Percentiles rank a stretch among this genome's conserved stretches.
Conservation (phyloP, 2,329 filamentous ascomycete genomes). For the Verticillium albo-atrum region DNA sequence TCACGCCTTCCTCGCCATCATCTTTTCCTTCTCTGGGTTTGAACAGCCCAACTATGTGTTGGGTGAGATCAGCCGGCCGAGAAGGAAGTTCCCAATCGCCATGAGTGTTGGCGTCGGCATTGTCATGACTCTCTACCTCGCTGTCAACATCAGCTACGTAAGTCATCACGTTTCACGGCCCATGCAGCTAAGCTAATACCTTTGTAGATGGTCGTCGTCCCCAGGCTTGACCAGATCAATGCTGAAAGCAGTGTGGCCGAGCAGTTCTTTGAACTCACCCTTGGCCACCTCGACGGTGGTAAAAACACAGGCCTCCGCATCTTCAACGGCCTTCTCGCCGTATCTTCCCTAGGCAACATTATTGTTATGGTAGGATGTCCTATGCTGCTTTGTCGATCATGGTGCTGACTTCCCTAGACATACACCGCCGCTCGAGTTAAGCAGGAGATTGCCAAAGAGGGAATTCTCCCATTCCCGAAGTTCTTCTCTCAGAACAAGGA, state of each 20-base stretch:
- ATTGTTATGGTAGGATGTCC: constrained; percentile 35
- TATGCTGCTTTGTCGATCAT: not conserved
- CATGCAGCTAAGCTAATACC: constrained; percentile 28
- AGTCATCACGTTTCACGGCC: constrained; percentile 4
- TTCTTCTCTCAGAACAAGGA: constrained; percentile 39
- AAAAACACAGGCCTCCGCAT: constrained; percentile 25
- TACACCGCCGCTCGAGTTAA: constrained; percentile 52
- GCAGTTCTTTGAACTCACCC: constrained; percentile 27
- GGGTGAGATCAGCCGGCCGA: constrained; percentile 25
- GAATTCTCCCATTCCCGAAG: constrained; percentile 44
- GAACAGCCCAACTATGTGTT: constrained; percentile 32
- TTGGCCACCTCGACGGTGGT: constrained; percentile 20
- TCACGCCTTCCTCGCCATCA: constrained; percentile 36
- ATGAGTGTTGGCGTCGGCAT: constrained; percentile 23
- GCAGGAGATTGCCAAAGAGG: constrained; percentile 57
- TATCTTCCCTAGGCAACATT: constrained; percentile 52
- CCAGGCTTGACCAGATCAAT: constrained; percentile 15
- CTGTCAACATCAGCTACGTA: constrained; percentile 32
- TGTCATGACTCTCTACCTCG: constrained; percentile 27
- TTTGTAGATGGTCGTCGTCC: constrained; percentile 35
- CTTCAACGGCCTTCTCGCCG: constrained; percentile 44
- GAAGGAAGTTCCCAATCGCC: constrained; percentile 25
- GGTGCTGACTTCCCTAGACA: constrained; percentile 23
- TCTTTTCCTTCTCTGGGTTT: constrained; percentile 32
- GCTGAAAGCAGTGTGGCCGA: constrained; percentile 19